Percentiles rank a stretch among this genome's conserved stretches.
phyloP scores from a whole-genome alignment of 208 protist species.

The Trypanosoma vivax region DNA sequence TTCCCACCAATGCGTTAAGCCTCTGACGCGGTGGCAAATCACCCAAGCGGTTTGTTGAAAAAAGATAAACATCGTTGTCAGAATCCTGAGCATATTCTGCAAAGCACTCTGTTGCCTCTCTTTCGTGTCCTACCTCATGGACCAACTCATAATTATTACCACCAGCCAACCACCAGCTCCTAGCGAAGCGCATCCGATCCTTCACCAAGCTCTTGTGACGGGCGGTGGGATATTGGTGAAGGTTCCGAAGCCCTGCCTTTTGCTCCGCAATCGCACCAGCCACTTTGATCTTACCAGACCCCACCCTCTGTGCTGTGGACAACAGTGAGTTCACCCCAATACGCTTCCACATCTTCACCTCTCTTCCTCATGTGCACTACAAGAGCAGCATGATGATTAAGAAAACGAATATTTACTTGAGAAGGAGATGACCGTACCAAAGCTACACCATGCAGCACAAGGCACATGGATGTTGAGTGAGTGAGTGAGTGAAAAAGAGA shows the following conservation, averaged over 20 bases:
- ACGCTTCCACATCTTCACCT: conserved; percentile 18
- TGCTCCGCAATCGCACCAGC: conserved; percentile 30
- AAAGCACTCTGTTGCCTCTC: conserved; percentile 84
- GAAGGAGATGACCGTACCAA: conserved; percentile 1
- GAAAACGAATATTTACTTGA: not conserved
- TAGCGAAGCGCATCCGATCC: conserved; percentile 62
- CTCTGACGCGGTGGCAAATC: conserved; percentile 69
- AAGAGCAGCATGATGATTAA: not conserved
- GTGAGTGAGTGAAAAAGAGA: conserved; percentile 3
- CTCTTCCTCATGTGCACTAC: no score
- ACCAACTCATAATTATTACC: conserved; percentile 88
- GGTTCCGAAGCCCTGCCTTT: conserved; percentile 61
- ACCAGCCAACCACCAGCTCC: conserved; percentile 73
- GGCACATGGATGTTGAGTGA: conserved; percentile 2
- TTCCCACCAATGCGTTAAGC: conserved; percentile 53
- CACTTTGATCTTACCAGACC: not conserved
- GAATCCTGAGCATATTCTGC: conserved; percentile 65
- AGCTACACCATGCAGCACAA: not conserved
- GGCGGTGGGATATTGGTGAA: conserved; percentile 82
- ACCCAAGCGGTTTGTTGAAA: conserved; percentile 65
- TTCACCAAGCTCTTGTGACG: conserved; percentile 86
- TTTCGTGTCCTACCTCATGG: conserved; percentile 73
- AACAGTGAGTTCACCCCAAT: not conserved
- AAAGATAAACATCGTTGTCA: conserved; percentile 55
- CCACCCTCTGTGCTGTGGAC: conserved; percentile 3